Evolutionary conservation across 1,139 yeast genomes (phyloP), one percentile per base, ranked within the genome.

Genomic region (Geotrichum australiense): DNA sequence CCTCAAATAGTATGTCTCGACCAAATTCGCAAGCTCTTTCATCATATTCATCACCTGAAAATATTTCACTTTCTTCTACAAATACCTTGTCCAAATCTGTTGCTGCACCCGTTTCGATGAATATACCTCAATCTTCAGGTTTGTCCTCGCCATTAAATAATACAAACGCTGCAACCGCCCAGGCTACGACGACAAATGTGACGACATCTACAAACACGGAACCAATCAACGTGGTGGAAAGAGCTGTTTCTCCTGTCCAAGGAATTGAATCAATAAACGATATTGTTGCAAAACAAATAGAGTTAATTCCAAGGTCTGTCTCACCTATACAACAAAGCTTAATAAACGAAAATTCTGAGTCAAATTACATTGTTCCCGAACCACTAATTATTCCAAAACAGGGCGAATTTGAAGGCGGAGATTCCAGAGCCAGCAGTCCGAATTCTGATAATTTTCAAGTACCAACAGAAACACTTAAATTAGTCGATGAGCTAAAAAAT

Each of bases 1-100:
- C 43, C 11, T 22, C 27, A n/a, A 34, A 34, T n/a, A 39, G 39
- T 35, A 39, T 39, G 39, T 39, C 43, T 3, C 31, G 43, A 12
- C 43, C 43, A 3, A 39, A 39, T 21, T 39, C 43, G 6, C 39
- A 39, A 29, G 25, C 43, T 3, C 26, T 35, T 8, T 39, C 43
- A 3, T 22, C 38, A 12, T 22, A 28, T 8, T 39, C 43, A 5
- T 39, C 43, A 7, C 43, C 43, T 8, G 43, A 35, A 34, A 34
- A 34, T 26, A 12, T 32, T 4, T 32, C 37, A 2, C 5, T 37
- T 10, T 23, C 37, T 34, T 34, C 37, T 8, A 34, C 21, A 12
- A 34, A 23, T 14, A 29, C 30, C 12, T 23, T 21, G 11, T 24
- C 37, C 14, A 34, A 34, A 20, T 14, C 30, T 12, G 8, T 28